These are phyloP conservation scores for Melanogaster broomeanus DNA, from an alignment of 768 basidiomycete genomes.

Conservation along the genomic window DNA sequence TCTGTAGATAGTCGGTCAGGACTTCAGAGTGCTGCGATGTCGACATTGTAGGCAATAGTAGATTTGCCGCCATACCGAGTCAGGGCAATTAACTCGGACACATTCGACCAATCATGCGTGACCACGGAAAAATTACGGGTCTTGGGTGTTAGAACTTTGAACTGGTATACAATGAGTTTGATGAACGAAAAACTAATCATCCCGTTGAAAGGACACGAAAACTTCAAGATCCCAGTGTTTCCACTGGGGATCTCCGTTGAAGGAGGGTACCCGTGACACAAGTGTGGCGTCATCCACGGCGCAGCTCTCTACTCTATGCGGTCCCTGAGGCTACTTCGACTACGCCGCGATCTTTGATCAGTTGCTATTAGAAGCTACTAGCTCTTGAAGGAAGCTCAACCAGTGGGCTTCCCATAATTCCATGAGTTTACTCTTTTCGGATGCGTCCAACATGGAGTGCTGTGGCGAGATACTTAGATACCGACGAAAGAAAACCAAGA, in stretches of 20 bases:
- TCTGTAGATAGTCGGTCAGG: constrained; percentile 11
- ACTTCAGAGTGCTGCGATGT: background rate
- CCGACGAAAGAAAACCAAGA: background rate
- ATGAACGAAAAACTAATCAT: background rate
- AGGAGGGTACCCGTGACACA: background rate
- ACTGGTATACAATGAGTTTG: background rate
- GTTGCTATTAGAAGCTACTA: constrained; percentile 17
- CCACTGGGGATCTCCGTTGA: background rate
- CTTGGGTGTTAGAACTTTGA: background rate
- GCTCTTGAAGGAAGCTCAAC: constrained; percentile 44
- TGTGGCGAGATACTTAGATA: constrained; percentile 21
- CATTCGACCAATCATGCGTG: background rate
- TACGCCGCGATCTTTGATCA: background rate
- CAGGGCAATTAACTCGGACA: background rate
- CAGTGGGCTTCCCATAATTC: constrained; percentile 49
- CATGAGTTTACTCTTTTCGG: constrained; percentile 48
- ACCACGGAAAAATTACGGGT: background rate
- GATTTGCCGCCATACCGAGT: background rate
- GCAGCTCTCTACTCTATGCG: too few species aligned
- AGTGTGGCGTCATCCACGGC: background rate
- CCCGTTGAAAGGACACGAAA: background rate
- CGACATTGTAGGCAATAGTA: constrained; percentile 2
- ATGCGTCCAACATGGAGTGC: constrained; percentile 52
- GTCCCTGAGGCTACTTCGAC: background rate
- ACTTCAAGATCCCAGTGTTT: background rate